Base-by-base conservation (phyloP, 352 stramenopile genomes). In the Pythium catenulatum region DNA sequence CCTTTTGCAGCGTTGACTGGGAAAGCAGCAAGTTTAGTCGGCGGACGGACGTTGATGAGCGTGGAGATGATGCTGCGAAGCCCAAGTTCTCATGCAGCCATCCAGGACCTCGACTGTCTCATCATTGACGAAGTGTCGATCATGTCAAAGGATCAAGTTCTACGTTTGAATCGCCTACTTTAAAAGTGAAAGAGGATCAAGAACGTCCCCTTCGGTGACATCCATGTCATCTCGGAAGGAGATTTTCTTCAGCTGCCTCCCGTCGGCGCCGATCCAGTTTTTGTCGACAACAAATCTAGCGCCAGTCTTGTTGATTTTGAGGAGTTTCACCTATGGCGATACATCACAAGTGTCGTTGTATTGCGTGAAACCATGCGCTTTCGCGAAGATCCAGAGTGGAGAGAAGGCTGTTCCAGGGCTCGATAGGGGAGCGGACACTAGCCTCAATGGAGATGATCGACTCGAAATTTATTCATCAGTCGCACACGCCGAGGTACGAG, bases 351-450 rank as follows among this genome's bases (percentile, higher is more conserved):
- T 30, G 50, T 90, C 3, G 43, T 83, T 27, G 39, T 54, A 8
- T 65, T 65, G 17, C 79, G 65, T 9, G 85, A 90, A 19, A 83
- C 61, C 15, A 70, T 90, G 19, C 74, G 88, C 1, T 90, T 92
- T 61, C 13, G n/a, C 3, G 58, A 86, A 8, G 88, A 92, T 43
- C 85, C 85, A 3, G 68, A 79, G 4, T 92, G 88, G 87, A 72
- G 69, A 1, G 52, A 59, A 41, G 87, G 87, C 0, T 92, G 87
- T 39, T 81, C 76, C 19, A 61, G 74, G 46, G 85, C 88, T 23
- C 79, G 82, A 3, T 43, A 79, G 82, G 88, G 0, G 54, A 72
- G 23, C 87, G 81, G 87, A 87, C 74, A 8, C 74, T 74, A n/a
- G 79, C 61, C 37, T 89, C 89, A 48, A 27, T 88, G 8, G 46